Base-by-base conservation (phyloP, 257 asterid species). In the Solanum tacnaense region DNA sequence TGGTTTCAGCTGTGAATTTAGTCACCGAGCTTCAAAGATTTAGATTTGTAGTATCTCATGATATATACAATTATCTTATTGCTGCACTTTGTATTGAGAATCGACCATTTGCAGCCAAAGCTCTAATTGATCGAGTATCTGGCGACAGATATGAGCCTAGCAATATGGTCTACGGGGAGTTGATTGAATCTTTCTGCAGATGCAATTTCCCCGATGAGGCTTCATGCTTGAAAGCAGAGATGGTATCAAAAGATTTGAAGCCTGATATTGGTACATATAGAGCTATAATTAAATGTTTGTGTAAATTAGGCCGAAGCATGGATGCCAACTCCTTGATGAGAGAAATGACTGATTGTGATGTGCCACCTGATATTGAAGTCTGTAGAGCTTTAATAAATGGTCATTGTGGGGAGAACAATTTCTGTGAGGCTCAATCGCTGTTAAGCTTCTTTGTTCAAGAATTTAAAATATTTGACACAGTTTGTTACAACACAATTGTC, bases 21-120 rank as follows among this genome's bases (percentile, higher is more conserved):
- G 89, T 94, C 36, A 87, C 91, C 78, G 98, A 94, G 91, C 94
- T 97, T 86, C 89, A 87, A 74, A 97, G 93, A 71, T 87, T 91
- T 39, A 93, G 96, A 20, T 82, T 94, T 88, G 18, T 65, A 62
- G 86, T 97, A 74, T 93, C 98, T 84, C 88, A 18, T 35, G 96
- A 96, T 70, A 85, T 92, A 29, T 96, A 94, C 85, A 89, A 90
- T 89, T 91, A 92, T 87, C 89, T 97, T 88, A 89, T 95, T 31
- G 67, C 93, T 89, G 93, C 95, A 87, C 88, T 95, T 41, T 95
- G 96, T 82, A 90, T 89, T 76, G 97, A 97, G 60, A 92, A 92
- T 87, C 88, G 97, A 49, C 98, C 99, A 75, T 95, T 93, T 93
- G 98, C 98, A 13, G 98, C 99, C 34, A 95, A 91, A 91, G 93